Conservation (phyloP, 169 alveolate genomes). For the Plasmodium cynomolgi region DNA sequence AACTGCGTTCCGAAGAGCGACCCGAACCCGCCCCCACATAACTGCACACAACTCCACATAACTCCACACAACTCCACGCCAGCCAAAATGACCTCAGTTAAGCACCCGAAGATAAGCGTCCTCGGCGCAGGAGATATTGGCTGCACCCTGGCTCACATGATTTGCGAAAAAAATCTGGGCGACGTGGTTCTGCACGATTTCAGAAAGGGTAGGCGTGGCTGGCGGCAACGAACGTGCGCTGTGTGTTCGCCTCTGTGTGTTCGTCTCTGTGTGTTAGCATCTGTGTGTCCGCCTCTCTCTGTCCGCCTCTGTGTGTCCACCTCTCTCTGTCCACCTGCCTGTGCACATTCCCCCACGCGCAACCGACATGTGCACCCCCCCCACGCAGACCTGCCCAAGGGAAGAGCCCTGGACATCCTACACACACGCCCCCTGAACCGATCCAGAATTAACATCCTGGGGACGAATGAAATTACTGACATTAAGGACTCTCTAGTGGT, state of each 20-base stretch:
- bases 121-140: slow-evolving; percentile 87
- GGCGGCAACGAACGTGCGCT: background rate
- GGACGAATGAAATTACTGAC: slow-evolving; percentile 83
- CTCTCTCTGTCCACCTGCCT: no score
- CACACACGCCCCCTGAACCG: slow-evolving; percentile 81
- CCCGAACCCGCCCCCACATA: background rate
- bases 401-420: slow-evolving; percentile 85
- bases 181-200: slow-evolving; percentile 85
- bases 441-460: slow-evolving; percentile 79
- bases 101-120: slow-evolving; percentile 83
- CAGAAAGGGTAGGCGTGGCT: slow-evolving; percentile 70
- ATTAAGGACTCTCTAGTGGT: slow-evolving; percentile 83
- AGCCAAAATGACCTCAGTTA: slow-evolving; percentile 68
- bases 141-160: slow-evolving; percentile 81
- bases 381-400: slow-evolving; percentile 81
- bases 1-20: background rate
- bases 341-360: background rate
- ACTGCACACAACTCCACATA: no score
- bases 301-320: no score
- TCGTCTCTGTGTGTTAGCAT: no score
- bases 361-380: slow-evolving; percentile 77
- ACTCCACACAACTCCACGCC: background rate
- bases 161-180: slow-evolving; percentile 81
- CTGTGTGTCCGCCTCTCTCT: no score
- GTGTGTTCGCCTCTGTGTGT: no score